Conservation (phyloP, 345 rosid species). For the Microthlaspi erraticum region DNA sequence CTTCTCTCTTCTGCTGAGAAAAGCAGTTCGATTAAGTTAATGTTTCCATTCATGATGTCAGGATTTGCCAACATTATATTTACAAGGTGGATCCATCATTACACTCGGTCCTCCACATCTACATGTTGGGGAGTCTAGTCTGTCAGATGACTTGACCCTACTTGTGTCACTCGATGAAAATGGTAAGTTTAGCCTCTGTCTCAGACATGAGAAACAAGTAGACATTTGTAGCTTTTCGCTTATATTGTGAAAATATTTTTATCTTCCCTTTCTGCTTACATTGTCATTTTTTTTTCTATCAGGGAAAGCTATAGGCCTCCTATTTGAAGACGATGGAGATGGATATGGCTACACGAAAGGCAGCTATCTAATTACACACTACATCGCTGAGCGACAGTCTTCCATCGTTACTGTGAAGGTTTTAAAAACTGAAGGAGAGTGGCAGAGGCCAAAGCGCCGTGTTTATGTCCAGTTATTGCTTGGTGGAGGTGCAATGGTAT, state of each 20-base stretch:
- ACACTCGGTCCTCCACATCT: slow-evolving; percentile 69
- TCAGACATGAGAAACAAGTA: slow-evolving; percentile 4
- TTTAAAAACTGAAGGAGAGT: slow-evolving; percentile 69
- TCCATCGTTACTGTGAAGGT: slow-evolving; percentile 68
- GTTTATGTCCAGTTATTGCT: slow-evolving; percentile 69
- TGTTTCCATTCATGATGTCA: slow-evolving; percentile 43
- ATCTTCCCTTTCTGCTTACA: neutral
- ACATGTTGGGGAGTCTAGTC: slow-evolving; percentile 67
- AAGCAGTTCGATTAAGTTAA: slow-evolving; percentile 4
- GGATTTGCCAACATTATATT: slow-evolving; percentile 85
- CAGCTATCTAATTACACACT: slow-evolving; percentile 64
- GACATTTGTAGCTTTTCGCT: neutral
- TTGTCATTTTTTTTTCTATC: slow-evolving; percentile 25
- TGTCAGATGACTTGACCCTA: slow-evolving; percentile 76
- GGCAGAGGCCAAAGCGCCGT: slow-evolving; percentile 84
- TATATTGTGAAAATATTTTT: neutral
- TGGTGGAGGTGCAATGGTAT: slow-evolving; percentile 85
- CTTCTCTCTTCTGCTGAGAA: slow-evolving; percentile 1
- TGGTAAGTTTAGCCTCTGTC: slow-evolving; percentile 55
- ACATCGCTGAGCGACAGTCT: slow-evolving; percentile 63
- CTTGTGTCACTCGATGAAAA: slow-evolving; percentile 79
- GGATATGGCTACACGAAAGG: slow-evolving; percentile 79
- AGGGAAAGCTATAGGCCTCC: slow-evolving; percentile 79
- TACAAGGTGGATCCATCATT: slow-evolving; percentile 90
- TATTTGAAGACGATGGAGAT: slow-evolving; percentile 91